A percentile compares a stretch with the other conserved stretches of the same genome.
Evolutionary conservation across 2,329 filamentous ascomycete genomes (phyloP).

Genomic region (Xylaria sp.): DNA sequence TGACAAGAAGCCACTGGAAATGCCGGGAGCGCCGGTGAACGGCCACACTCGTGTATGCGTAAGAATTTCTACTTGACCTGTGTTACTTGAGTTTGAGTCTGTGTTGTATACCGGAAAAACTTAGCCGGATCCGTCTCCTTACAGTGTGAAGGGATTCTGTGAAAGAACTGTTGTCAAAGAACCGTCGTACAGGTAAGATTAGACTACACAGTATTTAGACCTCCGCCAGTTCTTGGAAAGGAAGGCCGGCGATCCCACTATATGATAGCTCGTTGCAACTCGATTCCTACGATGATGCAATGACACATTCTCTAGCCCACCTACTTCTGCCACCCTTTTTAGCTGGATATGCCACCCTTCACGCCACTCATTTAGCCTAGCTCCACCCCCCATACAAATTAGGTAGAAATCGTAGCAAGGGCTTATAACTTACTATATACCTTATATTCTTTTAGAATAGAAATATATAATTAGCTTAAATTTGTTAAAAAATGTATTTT

Average conservation of each 20-base stretch:
- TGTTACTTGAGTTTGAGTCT: background rate
- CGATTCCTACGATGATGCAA: conserved; percentile 33
- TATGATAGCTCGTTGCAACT: conserved; percentile 24
- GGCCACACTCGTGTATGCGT: background rate
- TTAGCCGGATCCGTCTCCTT: conserved; percentile 2
- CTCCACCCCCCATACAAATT: no score
- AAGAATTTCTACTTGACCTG: background rate
- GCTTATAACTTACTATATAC: no score
- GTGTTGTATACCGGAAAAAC: background rate
- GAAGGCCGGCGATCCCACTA: conserved; percentile 29
- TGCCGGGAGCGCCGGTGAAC: background rate
- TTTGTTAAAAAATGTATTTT: no score
- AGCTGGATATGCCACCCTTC: no score
- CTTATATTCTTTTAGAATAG: no score
- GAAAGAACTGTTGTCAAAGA: background rate
- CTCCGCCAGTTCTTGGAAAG: conserved; percentile 26
- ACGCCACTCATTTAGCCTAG: no score
- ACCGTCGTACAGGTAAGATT: conserved; percentile 3
- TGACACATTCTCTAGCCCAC: conserved; percentile 17
- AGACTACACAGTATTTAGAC: background rate
- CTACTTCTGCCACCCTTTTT: no score
- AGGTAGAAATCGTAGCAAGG: no score
- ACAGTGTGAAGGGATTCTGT: conserved; percentile 19
- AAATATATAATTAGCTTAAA: no score
- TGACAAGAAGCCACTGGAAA: background rate